Conservation (phyloP, 208 protist species). For the Leishmania arabica region DNA sequence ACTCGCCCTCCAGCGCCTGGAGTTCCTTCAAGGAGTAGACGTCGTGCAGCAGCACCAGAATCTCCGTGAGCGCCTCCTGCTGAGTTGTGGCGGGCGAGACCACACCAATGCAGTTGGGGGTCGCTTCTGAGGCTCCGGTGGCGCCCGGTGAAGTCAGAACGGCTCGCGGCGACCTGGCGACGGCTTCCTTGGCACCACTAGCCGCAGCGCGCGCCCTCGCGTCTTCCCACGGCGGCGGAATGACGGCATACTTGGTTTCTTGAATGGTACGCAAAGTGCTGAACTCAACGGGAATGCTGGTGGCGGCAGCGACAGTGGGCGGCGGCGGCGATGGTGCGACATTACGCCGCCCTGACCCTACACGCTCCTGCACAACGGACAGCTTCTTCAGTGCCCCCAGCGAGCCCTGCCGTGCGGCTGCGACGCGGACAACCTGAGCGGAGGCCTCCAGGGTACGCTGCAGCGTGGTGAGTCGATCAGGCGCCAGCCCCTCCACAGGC, state of each 20-base stretch:
- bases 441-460: constrained; percentile 24
- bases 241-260: constrained; percentile 38
- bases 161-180: neutral
- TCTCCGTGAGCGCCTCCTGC: constrained; percentile 28
- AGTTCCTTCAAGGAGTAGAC: constrained; percentile 60
- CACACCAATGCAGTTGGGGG: constrained; percentile 11
- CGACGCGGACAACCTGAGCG: constrained; percentile 6
- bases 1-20: constrained; percentile 52
- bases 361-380: neutral
- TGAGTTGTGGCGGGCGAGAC: constrained; percentile 14
- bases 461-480: constrained; percentile 20
- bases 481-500: neutral
- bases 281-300: constrained; percentile 8
- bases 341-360: neutral
- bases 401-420: neutral
- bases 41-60: constrained; percentile 38
- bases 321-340: neutral
- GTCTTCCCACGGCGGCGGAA: constrained; percentile 65
- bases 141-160: neutral
- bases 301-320: neutral
- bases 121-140: neutral
- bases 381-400: neutral
- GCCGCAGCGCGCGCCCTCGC: neutral
- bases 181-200: neutral
- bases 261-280: constrained; percentile 32